These are phyloP conservation scores for Linum usitatissimum DNA, from an alignment of 345 rosid species.

Conservation along the genomic window DNA sequence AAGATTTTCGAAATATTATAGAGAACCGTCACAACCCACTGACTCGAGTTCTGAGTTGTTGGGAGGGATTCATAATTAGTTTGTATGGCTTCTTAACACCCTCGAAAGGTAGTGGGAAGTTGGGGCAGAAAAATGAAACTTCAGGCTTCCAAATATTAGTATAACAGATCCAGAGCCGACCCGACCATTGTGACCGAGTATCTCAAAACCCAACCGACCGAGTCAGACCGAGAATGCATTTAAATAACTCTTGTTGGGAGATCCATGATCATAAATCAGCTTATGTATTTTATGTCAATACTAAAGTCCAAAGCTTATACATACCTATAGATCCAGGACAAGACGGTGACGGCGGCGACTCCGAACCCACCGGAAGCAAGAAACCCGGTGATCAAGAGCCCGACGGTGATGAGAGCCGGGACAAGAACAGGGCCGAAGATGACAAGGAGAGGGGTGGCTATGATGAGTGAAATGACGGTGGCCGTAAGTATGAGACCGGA, in stretches of 20 bases:
- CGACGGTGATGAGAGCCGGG: background rate
- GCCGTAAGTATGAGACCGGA: background rate
- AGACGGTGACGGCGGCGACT: conserved; percentile 1
- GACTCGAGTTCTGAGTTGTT: too few species aligned
- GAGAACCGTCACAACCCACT: too few species aligned
- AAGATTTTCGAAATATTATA: too few species aligned
- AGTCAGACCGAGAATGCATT: too few species aligned
- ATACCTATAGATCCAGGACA: background rate
- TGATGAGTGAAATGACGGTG: background rate
- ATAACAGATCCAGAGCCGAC: too few species aligned
- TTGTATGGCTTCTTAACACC: background rate
- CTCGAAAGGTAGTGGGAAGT: background rate
- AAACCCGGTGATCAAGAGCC: background rate
- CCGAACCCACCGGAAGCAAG: background rate
- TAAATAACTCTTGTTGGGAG: background rate
- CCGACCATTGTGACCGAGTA: too few species aligned
- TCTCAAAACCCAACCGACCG: background rate
- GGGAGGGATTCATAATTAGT: too few species aligned
- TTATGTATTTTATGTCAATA: too few species aligned
- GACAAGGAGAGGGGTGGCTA: background rate
- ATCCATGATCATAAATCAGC: too few species aligned
- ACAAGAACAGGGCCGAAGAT: background rate
- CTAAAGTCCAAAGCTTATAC: too few species aligned
- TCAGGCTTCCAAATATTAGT: too few species aligned
- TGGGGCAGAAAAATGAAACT: too few species aligned